These are phyloP conservation scores for Rosa lucieae DNA, from an alignment of 306 rosid species.

Conservation along the genomic window DNA sequence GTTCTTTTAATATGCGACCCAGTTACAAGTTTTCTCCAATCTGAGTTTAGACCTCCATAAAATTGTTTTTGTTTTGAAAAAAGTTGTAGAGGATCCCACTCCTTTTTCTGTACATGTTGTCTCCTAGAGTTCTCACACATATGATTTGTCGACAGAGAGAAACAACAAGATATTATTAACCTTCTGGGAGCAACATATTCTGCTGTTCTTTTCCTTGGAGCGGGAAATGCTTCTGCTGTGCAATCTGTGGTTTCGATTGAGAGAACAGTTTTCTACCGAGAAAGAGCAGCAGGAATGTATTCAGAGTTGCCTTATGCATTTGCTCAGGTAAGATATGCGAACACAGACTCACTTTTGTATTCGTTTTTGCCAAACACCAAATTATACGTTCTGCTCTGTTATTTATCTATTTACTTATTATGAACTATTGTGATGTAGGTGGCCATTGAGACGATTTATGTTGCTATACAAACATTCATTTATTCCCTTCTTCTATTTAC, in stretches of 20 bases:
- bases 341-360: neutral
- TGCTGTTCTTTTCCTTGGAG: slow-evolving; percentile 59
- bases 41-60: no score
- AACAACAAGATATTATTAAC: slow-evolving; percentile 43
- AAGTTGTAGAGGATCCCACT: neutral
- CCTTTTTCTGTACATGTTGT: neutral
- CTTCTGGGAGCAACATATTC: slow-evolving; percentile 54
- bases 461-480: slow-evolving; percentile 38
- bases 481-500: slow-evolving; percentile 43
- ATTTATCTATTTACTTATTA: neutral
- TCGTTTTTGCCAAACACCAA: neutral
- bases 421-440: slow-evolving; percentile 39
- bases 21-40: neutral
- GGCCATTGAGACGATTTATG: slow-evolving; percentile 58
- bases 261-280: slow-evolving; percentile 65
- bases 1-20: neutral
- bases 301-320: slow-evolving; percentile 61
- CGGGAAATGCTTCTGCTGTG: slow-evolving; percentile 38
- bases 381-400: neutral
- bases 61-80: no score
- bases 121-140: neutral
- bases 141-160: slow-evolving; percentile 18
- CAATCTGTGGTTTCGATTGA: slow-evolving; percentile 53
- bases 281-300: slow-evolving; percentile 78
- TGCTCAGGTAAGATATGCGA: slow-evolving; percentile 46